These are phyloP conservation scores for Erysiphe neolycopersici DNA, from an alignment of 2,329 filamentous ascomycete species.

Conservation along the genomic window DNA sequence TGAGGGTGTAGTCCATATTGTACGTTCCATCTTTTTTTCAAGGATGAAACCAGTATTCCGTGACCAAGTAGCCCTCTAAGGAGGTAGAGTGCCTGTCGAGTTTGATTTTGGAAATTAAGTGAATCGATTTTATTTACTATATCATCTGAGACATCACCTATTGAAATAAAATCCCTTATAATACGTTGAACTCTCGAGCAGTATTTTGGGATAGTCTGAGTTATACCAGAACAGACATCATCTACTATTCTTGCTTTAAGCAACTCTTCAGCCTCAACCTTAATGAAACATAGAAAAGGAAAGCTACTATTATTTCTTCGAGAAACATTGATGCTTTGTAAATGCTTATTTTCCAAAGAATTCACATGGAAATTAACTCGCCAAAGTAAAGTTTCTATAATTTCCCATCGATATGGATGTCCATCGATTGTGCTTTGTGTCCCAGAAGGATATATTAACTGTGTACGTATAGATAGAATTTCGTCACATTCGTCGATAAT, in stretches of 20 bases:
- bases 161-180: constrained; percentile 1
- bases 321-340: constrained; percentile 19
- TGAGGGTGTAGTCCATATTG: constrained; percentile 29
- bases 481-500: constrained; percentile 24
- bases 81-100: constrained; percentile 16
- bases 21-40: constrained; percentile 30
- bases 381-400: constrained; percentile 10
- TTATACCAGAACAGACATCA: constrained; percentile 13
- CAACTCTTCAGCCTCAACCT: constrained; percentile 14
- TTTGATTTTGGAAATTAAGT: neutral
- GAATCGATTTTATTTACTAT: neutral
- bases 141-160: neutral
- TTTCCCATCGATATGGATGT: constrained; percentile 15
- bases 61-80: constrained; percentile 24
- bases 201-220: constrained; percentile 1
- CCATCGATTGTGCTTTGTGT: constrained; percentile 15
- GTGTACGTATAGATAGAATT: constrained; percentile 15
- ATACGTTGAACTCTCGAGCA: neutral
- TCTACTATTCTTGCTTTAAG: constrained; percentile 12
- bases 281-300: constrained; percentile 21
- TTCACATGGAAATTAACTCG: constrained; percentile 11
- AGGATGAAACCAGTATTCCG: constrained; percentile 19
- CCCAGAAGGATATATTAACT: constrained; percentile 17
- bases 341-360: constrained; percentile 15
- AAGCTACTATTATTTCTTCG: constrained; percentile 13